Conservation (phyloP, 164 flowering plant genomes). For the Annona cherimola region DNA sequence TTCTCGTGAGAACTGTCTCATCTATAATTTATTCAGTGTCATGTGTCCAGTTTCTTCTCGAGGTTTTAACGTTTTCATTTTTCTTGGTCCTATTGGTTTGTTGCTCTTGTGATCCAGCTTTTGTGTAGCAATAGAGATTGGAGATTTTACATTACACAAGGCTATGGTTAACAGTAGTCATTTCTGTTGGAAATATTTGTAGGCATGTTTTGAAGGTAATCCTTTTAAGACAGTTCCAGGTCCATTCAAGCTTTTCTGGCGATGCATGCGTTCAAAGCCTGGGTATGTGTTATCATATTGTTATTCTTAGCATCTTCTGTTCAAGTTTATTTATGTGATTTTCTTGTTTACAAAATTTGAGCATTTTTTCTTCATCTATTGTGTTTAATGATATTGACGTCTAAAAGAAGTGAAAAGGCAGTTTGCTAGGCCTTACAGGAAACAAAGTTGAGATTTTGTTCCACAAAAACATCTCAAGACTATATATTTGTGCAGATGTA, state of each 20-base stretch:
- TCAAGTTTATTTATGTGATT: neutral
- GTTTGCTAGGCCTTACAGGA: neutral
- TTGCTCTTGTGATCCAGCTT: neutral
- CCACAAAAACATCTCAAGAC: neutral
- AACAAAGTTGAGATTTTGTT: neutral
- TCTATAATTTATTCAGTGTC: too few species aligned
- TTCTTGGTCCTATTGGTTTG: neutral
- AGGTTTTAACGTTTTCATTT: neutral
- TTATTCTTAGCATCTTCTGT: neutral
- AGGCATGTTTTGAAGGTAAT: conserved; percentile 98
- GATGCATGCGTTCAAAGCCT: conserved; percentile 93
- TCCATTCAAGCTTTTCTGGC: conserved; percentile 92
- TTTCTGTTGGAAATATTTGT: conserved; percentile 10
- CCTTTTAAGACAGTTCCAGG: conserved; percentile 98
- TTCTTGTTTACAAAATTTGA: neutral
- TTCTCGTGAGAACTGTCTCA: neutral
- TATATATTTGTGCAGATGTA: too few species aligned
- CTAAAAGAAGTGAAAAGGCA: neutral
- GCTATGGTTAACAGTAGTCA: neutral
- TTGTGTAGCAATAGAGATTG: neutral
- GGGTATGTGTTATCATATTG: conserved; percentile 36
- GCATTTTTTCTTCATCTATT: neutral
- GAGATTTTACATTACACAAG: neutral
- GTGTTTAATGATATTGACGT: neutral
- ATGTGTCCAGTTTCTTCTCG: neutral